phyloP scores from a whole-genome alignment of 2,329 filamentous ascomycete species.

The Coccinonectria pachysandricola region DNA sequence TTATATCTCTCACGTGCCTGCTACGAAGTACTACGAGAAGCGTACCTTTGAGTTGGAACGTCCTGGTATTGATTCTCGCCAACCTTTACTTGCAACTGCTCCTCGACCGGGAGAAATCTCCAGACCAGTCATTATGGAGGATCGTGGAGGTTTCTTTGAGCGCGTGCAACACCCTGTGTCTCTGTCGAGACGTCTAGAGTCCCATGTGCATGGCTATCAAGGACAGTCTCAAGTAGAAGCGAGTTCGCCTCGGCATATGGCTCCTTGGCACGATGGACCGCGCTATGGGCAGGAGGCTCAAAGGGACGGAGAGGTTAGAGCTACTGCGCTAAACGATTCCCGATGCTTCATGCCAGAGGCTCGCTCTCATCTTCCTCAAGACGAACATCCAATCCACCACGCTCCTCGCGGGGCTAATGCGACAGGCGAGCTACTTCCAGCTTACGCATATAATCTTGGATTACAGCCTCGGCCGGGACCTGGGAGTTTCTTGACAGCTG shows the following conservation, averaged over 20 bases:
- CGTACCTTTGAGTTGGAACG: conserved; percentile 9
- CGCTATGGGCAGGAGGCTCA: conserved; percentile 10
- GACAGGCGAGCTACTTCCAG: conserved; percentile 4
- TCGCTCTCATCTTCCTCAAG: no score
- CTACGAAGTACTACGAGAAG: conserved; percentile 7
- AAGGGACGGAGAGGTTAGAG: conserved; percentile 10
- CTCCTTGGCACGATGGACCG: conserved; percentile 13
- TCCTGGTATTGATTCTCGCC: conserved; percentile 11
- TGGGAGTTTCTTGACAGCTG: conserved; percentile 4
- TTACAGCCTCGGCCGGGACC: conserved; percentile 8
- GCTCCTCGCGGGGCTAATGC: no score
- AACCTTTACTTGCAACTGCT: conserved; percentile 22
- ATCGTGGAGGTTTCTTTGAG: conserved; percentile 28
- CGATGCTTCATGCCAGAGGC: no score
- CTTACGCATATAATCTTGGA: conserved; percentile 5
- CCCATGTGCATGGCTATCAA: no score
- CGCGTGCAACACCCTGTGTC: conserved; percentile 20
- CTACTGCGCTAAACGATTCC: conserved; percentile 11
- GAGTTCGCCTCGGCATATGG: conserved; percentile 8
- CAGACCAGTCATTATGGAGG: conserved; percentile 30
- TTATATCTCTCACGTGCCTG: conserved; percentile 4
- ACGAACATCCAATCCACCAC: no score
- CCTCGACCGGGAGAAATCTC: conserved; percentile 20
- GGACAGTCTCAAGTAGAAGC: conserved; percentile 5
- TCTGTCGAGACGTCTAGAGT: no score